Percentiles rank a stretch among this genome's conserved stretches.
These are phyloP conservation scores for Fusarium buxicola DNA, from an alignment of 2,329 filamentous ascomycete genomes.

Conservation along the genomic window DNA sequence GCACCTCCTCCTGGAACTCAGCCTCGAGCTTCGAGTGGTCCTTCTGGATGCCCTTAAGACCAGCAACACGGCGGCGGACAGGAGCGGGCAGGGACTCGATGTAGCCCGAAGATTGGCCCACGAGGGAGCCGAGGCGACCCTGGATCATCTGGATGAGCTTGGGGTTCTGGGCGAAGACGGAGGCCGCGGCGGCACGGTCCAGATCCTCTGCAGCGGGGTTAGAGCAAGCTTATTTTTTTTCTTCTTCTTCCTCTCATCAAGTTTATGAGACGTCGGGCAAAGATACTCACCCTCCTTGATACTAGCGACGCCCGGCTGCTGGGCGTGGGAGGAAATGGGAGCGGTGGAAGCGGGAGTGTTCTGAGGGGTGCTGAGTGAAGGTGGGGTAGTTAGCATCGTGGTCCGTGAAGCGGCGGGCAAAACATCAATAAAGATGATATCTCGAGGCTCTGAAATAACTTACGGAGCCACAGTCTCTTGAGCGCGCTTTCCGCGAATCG, in stretches of 20 bases:
- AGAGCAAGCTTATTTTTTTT: conserved; percentile 19
- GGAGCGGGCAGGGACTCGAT: conserved; percentile 92
- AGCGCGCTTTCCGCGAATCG: conserved; percentile 72
- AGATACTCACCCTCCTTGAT: conserved; percentile 90
- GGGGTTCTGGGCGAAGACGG: conserved; percentile 95
- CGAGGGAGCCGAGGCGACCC: conserved; percentile 91
- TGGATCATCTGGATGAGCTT: conserved; percentile 97
- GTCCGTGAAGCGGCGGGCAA: conserved; percentile 36
- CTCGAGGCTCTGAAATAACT: conserved; percentile 50
- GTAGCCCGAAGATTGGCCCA: conserved; percentile 96
- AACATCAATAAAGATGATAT: conserved; percentile 35
- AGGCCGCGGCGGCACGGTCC: conserved; percentile 86
- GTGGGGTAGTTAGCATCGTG: conserved; percentile 55
- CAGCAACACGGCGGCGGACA: conserved; percentile 92
- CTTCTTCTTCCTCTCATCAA: conserved; percentile 5
- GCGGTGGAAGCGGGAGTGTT: conserved; percentile 97
- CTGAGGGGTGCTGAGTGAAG: conserved; percentile 87
- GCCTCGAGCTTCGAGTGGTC: conserved; percentile 98
- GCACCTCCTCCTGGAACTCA: conserved; percentile 97
- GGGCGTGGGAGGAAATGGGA: conserved; percentile 96
- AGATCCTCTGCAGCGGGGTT: conserved; percentile 77
- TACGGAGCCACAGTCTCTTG: conserved; percentile 69
- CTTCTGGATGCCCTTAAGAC: conserved; percentile 97
- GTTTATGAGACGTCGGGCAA: conserved; percentile 10
- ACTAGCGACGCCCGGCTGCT: conserved; percentile 91